Evolutionary conservation across 768 basidiomycete species (phyloP).

Genomic region (Tulasnella sp.): DNA sequence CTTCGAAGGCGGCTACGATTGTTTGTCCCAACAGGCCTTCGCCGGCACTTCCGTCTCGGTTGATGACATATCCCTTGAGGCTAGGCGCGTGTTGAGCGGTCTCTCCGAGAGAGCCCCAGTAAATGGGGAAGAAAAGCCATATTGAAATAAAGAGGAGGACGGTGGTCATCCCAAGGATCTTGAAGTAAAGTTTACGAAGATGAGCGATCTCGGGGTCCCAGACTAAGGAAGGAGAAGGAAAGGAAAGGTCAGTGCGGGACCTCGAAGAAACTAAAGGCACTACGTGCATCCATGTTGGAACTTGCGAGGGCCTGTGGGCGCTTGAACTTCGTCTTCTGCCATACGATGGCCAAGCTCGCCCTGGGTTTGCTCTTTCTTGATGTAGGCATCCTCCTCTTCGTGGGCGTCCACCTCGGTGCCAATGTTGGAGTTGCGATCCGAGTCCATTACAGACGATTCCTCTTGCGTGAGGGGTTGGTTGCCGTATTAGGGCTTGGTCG

Average conservation of each 20-base stretch:
- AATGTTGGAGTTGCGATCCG: neutral
- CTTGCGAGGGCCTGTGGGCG: neutral
- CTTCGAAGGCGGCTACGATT: conserved; percentile 36
- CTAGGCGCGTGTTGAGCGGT: neutral
- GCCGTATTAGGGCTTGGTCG: no score
- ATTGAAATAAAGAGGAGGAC: neutral
- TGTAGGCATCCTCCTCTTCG: neutral
- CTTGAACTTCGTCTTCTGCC: neutral
- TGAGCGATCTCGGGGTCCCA: conserved; percentile 10
- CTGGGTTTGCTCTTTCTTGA: neutral
- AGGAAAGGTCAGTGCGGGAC: neutral
- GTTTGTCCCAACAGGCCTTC: conserved; percentile 24
- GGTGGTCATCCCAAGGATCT: neutral
- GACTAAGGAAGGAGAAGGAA: neutral
- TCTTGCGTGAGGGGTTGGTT: no score
- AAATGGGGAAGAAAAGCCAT: neutral
- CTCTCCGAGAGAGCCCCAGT: conserved; percentile 8
- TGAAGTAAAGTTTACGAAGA: conserved; percentile 7
- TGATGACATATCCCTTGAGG: conserved; percentile 4
- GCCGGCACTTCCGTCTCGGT: neutral
- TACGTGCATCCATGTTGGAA: neutral
- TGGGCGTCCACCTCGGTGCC: neutral
- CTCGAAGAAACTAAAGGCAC: neutral
- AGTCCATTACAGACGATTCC: no score
- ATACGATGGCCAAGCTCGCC: neutral